Evolutionary conservation across 2,329 filamentous ascomycete genomes (phyloP).

Genomic region (Diaporthe sp.): DNA sequence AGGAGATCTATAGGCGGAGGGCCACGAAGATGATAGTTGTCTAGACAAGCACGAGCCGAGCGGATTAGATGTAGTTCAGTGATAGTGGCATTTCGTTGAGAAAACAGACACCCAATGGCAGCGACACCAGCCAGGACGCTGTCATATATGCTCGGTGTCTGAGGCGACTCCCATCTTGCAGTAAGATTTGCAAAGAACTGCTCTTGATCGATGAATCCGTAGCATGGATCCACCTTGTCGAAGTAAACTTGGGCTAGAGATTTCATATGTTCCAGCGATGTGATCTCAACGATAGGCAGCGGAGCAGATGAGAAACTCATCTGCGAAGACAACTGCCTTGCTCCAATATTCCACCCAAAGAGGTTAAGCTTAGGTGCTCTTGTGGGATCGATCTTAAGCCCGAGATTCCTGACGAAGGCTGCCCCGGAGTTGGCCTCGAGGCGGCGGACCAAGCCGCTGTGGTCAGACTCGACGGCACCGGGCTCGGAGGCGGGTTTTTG

Average conservation of each 20-base stretch:
- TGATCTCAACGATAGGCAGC: constrained; percentile 57
- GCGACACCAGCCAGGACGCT: constrained; percentile 67
- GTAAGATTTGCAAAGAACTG: constrained; percentile 48
- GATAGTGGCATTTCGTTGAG: constrained; percentile 53
- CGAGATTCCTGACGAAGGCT: constrained; percentile 66
- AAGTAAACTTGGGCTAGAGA: constrained; percentile 62
- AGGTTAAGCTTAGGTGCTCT: constrained; percentile 65
- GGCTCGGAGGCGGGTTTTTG: not conserved
- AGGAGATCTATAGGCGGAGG: constrained; percentile 54
- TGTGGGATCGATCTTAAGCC: constrained; percentile 64
- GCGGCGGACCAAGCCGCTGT: constrained; percentile 51
- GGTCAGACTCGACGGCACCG: constrained; percentile 37
- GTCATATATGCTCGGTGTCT: constrained; percentile 54
- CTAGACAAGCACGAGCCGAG: constrained; percentile 54
- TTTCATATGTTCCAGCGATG: constrained; percentile 62
- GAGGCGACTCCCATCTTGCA: constrained; percentile 49
- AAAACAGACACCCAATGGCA: constrained; percentile 66
- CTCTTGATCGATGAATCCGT: constrained; percentile 60
- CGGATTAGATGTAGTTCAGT: constrained; percentile 61
- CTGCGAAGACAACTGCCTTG: constrained; percentile 44
- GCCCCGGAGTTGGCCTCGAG: constrained; percentile 70
- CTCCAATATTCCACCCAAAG: constrained; percentile 67
- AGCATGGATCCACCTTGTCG: constrained; percentile 64
- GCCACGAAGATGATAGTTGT: constrained; percentile 55
- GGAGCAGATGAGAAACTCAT: constrained; percentile 43